Evolutionary conservation across 2,329 filamentous ascomycete species (phyloP).

Genomic region (Aspergillus fischeri): DNA sequence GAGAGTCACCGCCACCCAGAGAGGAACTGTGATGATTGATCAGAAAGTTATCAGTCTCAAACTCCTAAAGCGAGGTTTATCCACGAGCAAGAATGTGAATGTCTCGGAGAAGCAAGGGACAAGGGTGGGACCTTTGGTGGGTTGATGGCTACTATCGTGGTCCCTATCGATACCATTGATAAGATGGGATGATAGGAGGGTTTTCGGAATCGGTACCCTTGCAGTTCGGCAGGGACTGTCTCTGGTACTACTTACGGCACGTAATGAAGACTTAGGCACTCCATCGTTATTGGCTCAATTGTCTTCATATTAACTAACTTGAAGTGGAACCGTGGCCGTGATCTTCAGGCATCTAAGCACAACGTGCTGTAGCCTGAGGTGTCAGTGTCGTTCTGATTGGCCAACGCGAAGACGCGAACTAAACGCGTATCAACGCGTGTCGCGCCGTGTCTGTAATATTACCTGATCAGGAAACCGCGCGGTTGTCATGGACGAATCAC

Average conservation of each 20-base stretch:
- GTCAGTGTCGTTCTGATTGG: slow-evolving; percentile 24
- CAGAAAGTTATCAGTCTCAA: neutral
- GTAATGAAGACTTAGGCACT: neutral
- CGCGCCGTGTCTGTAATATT: slow-evolving; percentile 6
- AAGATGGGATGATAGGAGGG: neutral
- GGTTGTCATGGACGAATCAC: neutral
- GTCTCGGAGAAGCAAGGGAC: neutral
- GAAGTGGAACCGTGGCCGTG: neutral
- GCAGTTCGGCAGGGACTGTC: neutral
- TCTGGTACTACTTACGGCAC: neutral
- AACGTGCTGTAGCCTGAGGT: neutral
- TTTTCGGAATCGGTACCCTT: neutral
- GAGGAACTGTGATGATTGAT: neutral
- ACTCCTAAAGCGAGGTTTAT: neutral
- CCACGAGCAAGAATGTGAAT: neutral
- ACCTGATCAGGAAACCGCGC: slow-evolving; percentile 5
- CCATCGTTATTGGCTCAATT: neutral
- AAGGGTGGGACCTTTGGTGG: neutral
- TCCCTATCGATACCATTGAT: neutral
- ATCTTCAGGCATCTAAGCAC: neutral
- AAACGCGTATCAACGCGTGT: slow-evolving; percentile 6
- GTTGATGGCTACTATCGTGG: neutral
- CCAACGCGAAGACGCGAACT: neutral
- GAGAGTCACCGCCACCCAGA: neutral
- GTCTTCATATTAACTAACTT: too few relatives aligned